Base-by-base conservation (phyloP, 2,329 filamentous ascomycete species). In the Xylaria sp. region DNA sequence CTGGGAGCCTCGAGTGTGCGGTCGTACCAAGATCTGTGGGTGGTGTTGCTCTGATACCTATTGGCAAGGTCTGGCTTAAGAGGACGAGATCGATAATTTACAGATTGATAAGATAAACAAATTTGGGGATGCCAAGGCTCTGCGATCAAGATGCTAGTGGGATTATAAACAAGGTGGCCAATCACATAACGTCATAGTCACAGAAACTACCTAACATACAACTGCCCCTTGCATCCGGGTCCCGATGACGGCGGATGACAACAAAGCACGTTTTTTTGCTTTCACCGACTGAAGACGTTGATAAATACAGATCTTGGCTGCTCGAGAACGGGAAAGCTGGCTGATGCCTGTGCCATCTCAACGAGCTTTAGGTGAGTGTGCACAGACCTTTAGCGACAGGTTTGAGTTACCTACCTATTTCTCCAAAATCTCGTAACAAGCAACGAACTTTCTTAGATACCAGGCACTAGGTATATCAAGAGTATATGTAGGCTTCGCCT, bases 21-120 rank as follows among this genome's bases (percentile, higher is more conserved):
- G 4, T 34, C 29, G 8, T 34, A 34, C 11, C 16, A 34, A 34
- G 37, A 22, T 22, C 37, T 16, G 8, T 24, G 8, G 39, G 37
- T 24, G 20, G 17, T 16, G 44, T 43, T 44, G 40, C 18, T 22
- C 24, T 51, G 26, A 45, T 22, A 52, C 42, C 22, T 39, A 37
- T 45, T 48, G 22, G 45, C 29, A 19, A 18, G 17, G 16, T 16
- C 37, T 18, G 19, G 37, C 19, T 29, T 51, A 51, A 29, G 18
- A 39, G 47, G 48, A 37, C 38, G 29, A 17, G 44, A 26, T 18
- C 50, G 54, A 60, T 58, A 13, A 13, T 3, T 13, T 26, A 26
- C 41, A 60, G 57, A 60, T 60, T 60, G 57, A 60, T 60, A 60
- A 60, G 57, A 60, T 60, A 53, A 60, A 54, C 53, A 50, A 55